phyloP scores from a whole-genome alignment of 768 basidiomycete genomes.

The Pleurotus sapidus region DNA sequence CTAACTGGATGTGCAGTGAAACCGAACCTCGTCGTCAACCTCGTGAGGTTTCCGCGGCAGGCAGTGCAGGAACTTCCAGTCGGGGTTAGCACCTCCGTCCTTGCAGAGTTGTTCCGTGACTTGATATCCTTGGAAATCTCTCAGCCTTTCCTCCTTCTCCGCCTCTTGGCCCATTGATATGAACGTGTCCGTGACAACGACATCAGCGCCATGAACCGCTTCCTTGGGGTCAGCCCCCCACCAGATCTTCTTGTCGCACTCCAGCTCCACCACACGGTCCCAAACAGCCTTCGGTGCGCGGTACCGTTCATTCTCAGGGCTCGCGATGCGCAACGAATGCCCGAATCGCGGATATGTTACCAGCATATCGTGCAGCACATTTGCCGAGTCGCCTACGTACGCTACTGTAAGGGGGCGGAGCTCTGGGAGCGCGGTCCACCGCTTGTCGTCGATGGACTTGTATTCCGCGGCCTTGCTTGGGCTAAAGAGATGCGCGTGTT shows the following conservation, averaged over 20 bases:
- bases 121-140: conserved; percentile 91
- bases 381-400: conserved; percentile 93
- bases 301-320: conserved; percentile 60
- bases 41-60: conserved; percentile 90
- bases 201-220: conserved; percentile 86
- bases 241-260: conserved; percentile 67
- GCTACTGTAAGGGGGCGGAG: conserved; percentile 85
- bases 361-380: conserved; percentile 96
- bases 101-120: conserved; percentile 86
- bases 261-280: conserved; percentile 75
- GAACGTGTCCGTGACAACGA: conserved; percentile 99
- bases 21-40: conserved; percentile 85
- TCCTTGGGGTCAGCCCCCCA: conserved; percentile 81
- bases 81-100: conserved; percentile 75
- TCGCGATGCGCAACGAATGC: conserved; percentile 81
- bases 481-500: conserved; percentile 58
- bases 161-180: conserved; percentile 99
- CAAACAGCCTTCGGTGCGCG: conserved; percentile 73
- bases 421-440: conserved; percentile 29
- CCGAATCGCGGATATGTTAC: conserved; percentile 92
- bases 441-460: too few species aligned
- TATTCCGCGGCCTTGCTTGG: conserved; percentile 9
- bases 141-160: conserved; percentile 81
- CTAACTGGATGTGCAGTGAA: background rate
- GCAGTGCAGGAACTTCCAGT: conserved; percentile 97